Evolutionary conservation across 2,329 filamentous ascomycete species (phyloP).

Genomic region (Diplodia seriata): DNA sequence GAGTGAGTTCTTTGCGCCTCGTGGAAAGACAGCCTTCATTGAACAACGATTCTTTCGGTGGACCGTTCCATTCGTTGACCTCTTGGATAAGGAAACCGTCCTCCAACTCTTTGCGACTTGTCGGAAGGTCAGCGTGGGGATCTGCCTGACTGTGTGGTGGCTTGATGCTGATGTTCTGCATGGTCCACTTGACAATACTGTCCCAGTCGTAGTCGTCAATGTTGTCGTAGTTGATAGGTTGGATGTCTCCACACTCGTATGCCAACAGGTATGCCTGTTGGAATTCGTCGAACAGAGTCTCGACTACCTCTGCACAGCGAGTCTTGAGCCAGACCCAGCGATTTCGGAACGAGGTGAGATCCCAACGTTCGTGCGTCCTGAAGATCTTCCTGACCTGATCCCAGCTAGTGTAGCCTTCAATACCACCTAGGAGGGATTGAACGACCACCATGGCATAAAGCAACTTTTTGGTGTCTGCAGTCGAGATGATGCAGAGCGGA

Average conservation of each 20-base stretch:
- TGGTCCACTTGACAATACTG: conserved; percentile 70
- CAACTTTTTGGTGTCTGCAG: conserved; percentile 39
- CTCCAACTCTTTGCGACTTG: conserved; percentile 51
- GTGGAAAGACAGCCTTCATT: conserved; percentile 42
- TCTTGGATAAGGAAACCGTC: conserved; percentile 53
- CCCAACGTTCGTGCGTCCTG: conserved; percentile 45
- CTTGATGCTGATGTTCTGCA: conserved; percentile 49
- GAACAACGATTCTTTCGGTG: conserved; percentile 66
- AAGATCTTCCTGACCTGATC: conserved; percentile 49
- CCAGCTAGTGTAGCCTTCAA: conserved; percentile 51
- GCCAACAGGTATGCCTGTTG: conserved; percentile 70
- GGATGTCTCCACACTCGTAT: conserved; percentile 68
- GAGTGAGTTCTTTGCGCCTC: conserved; percentile 50
- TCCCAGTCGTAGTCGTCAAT: conserved; percentile 73
- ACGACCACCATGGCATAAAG: conserved; percentile 43
- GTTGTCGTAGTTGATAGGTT: conserved; percentile 68
- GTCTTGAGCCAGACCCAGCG: conserved; percentile 49
- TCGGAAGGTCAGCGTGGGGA: conserved; percentile 32
- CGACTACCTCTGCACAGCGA: conserved; percentile 54
- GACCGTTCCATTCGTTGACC: conserved; percentile 44
- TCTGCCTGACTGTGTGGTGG: conserved; percentile 19
- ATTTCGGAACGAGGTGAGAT: conserved; percentile 44
- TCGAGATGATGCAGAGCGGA: conserved; percentile 34
- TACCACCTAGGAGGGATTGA: conserved; percentile 46
- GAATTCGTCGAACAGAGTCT: conserved; percentile 67